Base-by-base conservation (phyloP, 345 rosid genomes). In the Citrus medica region DNA sequence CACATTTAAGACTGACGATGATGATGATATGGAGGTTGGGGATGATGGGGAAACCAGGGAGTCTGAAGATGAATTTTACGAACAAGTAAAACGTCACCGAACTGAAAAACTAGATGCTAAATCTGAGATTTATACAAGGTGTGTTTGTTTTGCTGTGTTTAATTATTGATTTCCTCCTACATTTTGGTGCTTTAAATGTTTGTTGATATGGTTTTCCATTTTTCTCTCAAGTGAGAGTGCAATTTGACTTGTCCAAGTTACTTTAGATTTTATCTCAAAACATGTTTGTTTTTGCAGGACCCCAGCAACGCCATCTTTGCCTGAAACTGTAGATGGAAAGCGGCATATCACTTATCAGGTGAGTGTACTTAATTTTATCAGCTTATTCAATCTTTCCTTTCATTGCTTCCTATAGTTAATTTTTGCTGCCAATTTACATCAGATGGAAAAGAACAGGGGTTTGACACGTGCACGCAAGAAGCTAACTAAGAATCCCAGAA, bases 381-480 rank as follows among this genome's bases (percentile, higher is more conserved):
- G 48, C 46, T 66, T 24, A 17, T 70, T 56, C 9, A 30, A 17
- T 63, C 3, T 48, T 19, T 22, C 17, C 40, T 42, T 33, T 27
- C 21, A 30, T 16, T 27, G 40, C 25, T 48, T 9, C 42, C 62
- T 55, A 65, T 9, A 67, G 25, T 9, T 27, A 5, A 10, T 61
- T 37, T 38, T 48, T 78, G 62, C 48, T 67, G 17, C 30, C 65
- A 68, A 74, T 74, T 76, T 27, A 28, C 22, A 14, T 46, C 85
- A 91, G 98, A 95, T 92, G 58, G 80, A 77, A 73, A 82, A 81
- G 77, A 90, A 93, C 83, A 91, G 87, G 85, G 96, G 98, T 75
- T 77, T 95, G 76, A 92, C 96, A 7, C 92, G 92, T 38, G 69
- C 76, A 4, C 90, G 93, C 59, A 90, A 87, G 85, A 95, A 85